Conservation (phyloP, 495 filamentous ascomycete genomes). For the Corynascus novoguineensis region DNA sequence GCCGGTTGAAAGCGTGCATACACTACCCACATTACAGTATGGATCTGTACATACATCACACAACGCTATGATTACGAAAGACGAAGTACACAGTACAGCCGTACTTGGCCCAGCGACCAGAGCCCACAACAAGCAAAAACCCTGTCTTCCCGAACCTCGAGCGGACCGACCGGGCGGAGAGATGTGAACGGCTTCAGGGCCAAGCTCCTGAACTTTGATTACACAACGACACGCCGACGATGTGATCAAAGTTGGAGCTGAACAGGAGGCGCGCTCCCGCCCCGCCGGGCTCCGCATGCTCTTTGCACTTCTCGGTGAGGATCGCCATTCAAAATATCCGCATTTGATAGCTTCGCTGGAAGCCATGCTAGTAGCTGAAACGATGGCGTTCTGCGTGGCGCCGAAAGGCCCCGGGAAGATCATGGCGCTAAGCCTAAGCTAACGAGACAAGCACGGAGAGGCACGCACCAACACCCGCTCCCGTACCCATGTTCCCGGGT, state of each 20-base stretch:
- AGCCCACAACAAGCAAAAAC: neutral
- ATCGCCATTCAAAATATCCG: slow-evolving; percentile 7
- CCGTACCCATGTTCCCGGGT: slow-evolving; percentile 9
- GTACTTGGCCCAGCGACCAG: too few species aligned
- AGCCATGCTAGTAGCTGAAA: slow-evolving; percentile 15
- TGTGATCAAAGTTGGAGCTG: neutral
- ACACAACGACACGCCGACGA: neutral
- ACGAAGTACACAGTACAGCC: too few species aligned
- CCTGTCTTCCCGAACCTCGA: neutral
- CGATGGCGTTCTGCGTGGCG: slow-evolving; percentile 22
- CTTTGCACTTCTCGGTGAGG: slow-evolving; percentile 8
- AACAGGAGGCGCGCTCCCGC: neutral
- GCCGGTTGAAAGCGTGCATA: too few species aligned
- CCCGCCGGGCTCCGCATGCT: neutral
- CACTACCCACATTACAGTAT: too few species aligned
- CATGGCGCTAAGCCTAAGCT: slow-evolving; percentile 18
- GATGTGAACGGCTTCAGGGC: neutral
- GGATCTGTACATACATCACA: too few species aligned
- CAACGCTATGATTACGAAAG: too few species aligned
- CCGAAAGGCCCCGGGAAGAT: slow-evolving; percentile 18
- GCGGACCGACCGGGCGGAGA: neutral
- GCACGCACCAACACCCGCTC: slow-evolving; percentile 4
- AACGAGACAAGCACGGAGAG: neutral
- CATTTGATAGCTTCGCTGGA: slow-evolving; percentile 1
- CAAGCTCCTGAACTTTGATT: neutral